phyloP scores from a whole-genome alignment of 1,284 basidiomycete species.

The Xerocomus amazonicus region DNA sequence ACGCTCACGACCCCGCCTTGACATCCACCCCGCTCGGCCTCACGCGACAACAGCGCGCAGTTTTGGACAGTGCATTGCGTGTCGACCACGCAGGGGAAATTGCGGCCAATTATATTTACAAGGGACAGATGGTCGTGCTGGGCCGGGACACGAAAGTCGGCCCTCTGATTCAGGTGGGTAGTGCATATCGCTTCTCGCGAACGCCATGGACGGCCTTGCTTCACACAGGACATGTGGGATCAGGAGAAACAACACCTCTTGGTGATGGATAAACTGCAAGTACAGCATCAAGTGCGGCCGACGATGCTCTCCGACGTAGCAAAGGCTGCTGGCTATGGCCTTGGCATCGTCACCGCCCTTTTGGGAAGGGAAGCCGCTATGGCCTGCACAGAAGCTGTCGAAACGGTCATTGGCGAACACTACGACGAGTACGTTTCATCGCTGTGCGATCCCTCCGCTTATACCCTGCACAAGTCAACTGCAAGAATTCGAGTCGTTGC shows the following conservation, averaged over 20 bases:
- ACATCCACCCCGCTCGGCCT: conserved; percentile 49
- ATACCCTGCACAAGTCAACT: conserved; percentile 56
- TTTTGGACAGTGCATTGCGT: conserved; percentile 64
- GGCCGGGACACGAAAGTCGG: conserved; percentile 61
- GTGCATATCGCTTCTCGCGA: background rate
- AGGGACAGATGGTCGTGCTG: conserved; percentile 74
- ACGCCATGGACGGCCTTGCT: conserved; percentile 3
- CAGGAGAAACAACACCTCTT: conserved; percentile 91
- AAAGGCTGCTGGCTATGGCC: conserved; percentile 78
- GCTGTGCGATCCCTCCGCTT: conserved; percentile 6
- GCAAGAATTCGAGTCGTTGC: conserved; percentile 59
- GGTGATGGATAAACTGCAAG: conserved; percentile 81
- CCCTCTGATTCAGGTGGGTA: conserved; percentile 70
- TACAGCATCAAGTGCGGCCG: conserved; percentile 83
- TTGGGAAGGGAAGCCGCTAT: conserved; percentile 93
- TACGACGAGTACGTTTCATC: conserved; percentile 83
- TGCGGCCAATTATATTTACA: conserved; percentile 91
- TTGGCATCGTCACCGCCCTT: conserved; percentile 83
- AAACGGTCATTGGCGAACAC: conserved; percentile 97
- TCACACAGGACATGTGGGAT: conserved; percentile 87
- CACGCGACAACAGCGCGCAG: conserved; percentile 44
- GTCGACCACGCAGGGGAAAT: conserved; percentile 93
- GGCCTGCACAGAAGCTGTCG: conserved; percentile 98
- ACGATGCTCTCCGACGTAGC: conserved; percentile 83
- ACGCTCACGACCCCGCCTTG: conserved; percentile 36